Base-by-base conservation (phyloP, 352 stramenopile species). In the Globisporangium yorkense region DNA sequence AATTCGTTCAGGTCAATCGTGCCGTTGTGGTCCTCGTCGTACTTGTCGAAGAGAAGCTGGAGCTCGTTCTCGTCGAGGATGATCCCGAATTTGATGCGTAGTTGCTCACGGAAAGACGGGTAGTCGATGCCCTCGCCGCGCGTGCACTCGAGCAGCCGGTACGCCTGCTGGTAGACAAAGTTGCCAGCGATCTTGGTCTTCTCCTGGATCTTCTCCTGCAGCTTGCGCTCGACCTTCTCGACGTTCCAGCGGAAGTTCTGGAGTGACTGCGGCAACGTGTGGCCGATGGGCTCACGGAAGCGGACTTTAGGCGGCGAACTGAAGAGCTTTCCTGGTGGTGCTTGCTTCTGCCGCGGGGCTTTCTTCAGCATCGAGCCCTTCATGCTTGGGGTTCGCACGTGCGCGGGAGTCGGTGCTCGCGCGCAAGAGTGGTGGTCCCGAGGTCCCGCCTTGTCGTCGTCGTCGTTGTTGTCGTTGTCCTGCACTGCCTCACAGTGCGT, bases 161-260 rank as follows among this genome's bases (percentile, higher is more conserved):
- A 93, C n/a, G 83, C 83, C 59, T 93, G 83, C 59, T 93, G 83
- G 57, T 91, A 93, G 18, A 91, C 79, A 55, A 91, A 93, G 37
- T 93, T 93, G 51, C 83, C 83, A 0, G 78, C 80, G 50, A 93
- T 88, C 54, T 88, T 76, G 62, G 80, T 93, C 62, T 89, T 88
- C 68, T 93, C 83, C 54, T 89, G 80, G 58, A 93, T 91, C 55
- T 91, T 93, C 54, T 90, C 81, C 65, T 90, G 83, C 40, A 93
- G 64, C 58, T 91, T 89, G 57, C 78, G 74, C 63, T 91, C 79
- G 41, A 91, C 81, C 50, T 93, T 90, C 64, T 88, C 72, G 16
- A 88, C 77, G 56, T 75, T 78, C 83, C 83, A 91, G 16, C 79
- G 79, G 61, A 90, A 90, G 37, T 77, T 84, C 44, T 83, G 77